A percentile compares a stretch with the other conserved stretches of the same genome.
These are phyloP conservation scores for Silybum marianum DNA, from an alignment of 129 eudicot species.

Conservation along the genomic window DNA sequence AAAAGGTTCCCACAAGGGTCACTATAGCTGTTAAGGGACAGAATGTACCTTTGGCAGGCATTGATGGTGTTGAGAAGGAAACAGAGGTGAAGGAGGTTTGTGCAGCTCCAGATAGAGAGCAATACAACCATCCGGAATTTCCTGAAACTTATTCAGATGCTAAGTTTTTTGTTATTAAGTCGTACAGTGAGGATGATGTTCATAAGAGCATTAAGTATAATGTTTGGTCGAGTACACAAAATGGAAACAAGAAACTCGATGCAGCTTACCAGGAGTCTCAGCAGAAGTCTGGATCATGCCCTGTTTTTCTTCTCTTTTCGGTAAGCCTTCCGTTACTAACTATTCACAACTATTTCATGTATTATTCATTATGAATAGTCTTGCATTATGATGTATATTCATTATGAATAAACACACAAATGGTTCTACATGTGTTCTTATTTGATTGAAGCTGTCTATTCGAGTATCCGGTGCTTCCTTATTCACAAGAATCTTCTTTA, in stretches of 20 bases:
- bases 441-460: not conserved
- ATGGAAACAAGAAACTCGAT: slow-evolving; percentile 87
- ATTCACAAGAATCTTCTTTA: not conserved
- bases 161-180: slow-evolving; percentile 68
- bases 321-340: slow-evolving; percentile 32
- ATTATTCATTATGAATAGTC: not conserved
- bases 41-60: slow-evolving; percentile 31
- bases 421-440: not conserved
- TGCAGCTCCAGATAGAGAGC: slow-evolving; percentile 47
- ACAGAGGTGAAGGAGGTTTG: slow-evolving; percentile 24
- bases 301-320: slow-evolving; percentile 69
- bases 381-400: not conserved
- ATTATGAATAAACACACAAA: not conserved
- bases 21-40: slow-evolving; percentile 63
- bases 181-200: slow-evolving; percentile 88
- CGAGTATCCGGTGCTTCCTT: not conserved
- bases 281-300: slow-evolving; percentile 65
- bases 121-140: slow-evolving; percentile 68
- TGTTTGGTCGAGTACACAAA: slow-evolving; percentile 86
- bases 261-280: slow-evolving; percentile 76
- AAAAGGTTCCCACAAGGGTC: slow-evolving; percentile 42
- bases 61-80: slow-evolving; percentile 39
- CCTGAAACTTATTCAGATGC: slow-evolving; percentile 65
- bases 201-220: slow-evolving; percentile 86
- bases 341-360: not conserved